Percentiles rank a stretch among this genome's conserved stretches.
Evolutionary conservation across 2,329 filamentous ascomycete genomes (phyloP).

Genomic region (Mariannaea sp.): DNA sequence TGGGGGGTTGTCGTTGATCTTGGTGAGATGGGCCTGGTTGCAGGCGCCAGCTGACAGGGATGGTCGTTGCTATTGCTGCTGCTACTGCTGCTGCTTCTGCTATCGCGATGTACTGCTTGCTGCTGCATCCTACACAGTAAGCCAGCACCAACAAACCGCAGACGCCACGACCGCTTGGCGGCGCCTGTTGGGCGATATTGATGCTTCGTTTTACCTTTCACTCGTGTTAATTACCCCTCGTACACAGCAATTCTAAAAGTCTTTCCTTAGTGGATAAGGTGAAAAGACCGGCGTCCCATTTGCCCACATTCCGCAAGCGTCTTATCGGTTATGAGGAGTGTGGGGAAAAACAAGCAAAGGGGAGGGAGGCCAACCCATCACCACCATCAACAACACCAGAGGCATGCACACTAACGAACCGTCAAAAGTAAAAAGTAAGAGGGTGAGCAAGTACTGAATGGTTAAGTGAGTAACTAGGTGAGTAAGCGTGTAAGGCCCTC

Average conservation of each 20-base stretch:
- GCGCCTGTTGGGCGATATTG: conserved; percentile 9
- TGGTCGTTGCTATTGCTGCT: no score
- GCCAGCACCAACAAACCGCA: neutral
- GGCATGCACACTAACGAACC: no score
- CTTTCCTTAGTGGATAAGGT: conserved; percentile 17
- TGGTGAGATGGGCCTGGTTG: conserved; percentile 19
- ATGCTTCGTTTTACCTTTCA: conserved; percentile 12
- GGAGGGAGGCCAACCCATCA: neutral
- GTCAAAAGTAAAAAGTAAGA: conserved; percentile 20
- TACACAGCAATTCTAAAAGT: conserved; percentile 21
- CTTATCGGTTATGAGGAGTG: conserved; percentile 1
- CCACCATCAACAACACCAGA: neutral
- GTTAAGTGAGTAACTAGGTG: neutral
- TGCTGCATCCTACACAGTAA: neutral
- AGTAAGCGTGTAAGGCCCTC: no score
- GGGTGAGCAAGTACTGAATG: conserved; percentile 5
- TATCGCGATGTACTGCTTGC: no score
- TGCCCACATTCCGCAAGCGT: conserved; percentile 1
- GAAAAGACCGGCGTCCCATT: neutral
- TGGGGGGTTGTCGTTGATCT: conserved; percentile 16
- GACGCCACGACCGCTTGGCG: conserved; percentile 15
- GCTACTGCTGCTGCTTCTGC: no score
- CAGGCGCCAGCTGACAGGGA: conserved; percentile 13
- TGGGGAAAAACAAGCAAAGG: conserved; percentile 6
- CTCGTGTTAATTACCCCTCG: conserved; percentile 18